phyloP scores from a whole-genome alignment of 2,329 filamentous ascomycete species.

The Pestalotiopsis fici region DNA sequence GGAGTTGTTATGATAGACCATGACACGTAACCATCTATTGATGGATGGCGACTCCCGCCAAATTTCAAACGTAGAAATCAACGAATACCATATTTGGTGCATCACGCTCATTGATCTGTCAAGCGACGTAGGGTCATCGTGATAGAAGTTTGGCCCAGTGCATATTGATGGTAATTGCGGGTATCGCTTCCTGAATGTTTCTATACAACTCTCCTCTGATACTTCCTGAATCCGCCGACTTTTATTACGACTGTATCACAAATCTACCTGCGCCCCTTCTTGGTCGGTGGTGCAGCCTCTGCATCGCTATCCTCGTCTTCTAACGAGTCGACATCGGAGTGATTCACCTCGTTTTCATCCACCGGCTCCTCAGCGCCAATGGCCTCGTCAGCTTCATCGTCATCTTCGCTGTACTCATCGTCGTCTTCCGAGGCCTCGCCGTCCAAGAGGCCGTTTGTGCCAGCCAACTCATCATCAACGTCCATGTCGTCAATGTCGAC shows the following conservation, averaged over 20 bases:
- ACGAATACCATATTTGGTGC: too few relatives aligned
- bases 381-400: conserved; percentile 44
- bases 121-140: background rate
- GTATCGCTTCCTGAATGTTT: conserved; percentile 12
- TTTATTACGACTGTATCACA: background rate
- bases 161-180: conserved; percentile 3
- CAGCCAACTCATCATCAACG: conserved; percentile 57
- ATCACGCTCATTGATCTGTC: background rate
- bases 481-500: conserved; percentile 46
- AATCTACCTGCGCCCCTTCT: conserved; percentile 22
- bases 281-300: conserved; percentile 48
- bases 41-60: too few relatives aligned
- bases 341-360: conserved; percentile 57
- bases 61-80: too few relatives aligned
- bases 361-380: conserved; percentile 42
- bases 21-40: too few relatives aligned
- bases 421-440: conserved; percentile 61
- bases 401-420: conserved; percentile 36
- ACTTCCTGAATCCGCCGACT: conserved; percentile 26
- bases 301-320: conserved; percentile 57
- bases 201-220: conserved; percentile 30
- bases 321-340: conserved; percentile 58
- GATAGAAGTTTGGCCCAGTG: background rate
- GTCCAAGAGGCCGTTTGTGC: conserved; percentile 53
- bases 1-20: too few relatives aligned